Evolutionary conservation across 73 alveolate species (phyloP).

Genomic region (Paraurostyla sp.): DNA sequence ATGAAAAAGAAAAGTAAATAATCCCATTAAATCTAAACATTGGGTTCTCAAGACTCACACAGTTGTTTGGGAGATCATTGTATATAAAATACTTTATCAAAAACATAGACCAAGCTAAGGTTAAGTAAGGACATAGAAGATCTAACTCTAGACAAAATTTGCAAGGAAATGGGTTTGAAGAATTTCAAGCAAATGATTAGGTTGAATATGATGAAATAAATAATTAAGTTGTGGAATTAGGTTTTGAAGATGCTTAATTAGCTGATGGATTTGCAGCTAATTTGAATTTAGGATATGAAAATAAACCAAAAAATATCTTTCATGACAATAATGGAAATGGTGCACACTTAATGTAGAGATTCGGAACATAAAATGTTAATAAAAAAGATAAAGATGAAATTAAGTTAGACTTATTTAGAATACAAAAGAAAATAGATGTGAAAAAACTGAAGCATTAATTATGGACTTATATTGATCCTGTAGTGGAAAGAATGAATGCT

Average conservation of each 20-base stretch:
- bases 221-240: conserved; percentile 9
- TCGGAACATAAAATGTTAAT: background rate
- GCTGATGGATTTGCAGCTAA: conserved; percentile 56
- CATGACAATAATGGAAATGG: background rate
- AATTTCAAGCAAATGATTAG: background rate
- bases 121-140: background rate
- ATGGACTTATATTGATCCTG: conserved; percentile 46
- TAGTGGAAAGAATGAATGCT: conserved; percentile 5
- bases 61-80: conserved; percentile 54
- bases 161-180: conserved; percentile 47
- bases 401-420: conserved; percentile 33
- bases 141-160: background rate
- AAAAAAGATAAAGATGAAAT: conserved; percentile 24
- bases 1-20: conserved; percentile 26
- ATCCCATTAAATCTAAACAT: conserved; percentile 42
- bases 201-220: background rate
- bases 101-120: conserved; percentile 10
- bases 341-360: background rate
- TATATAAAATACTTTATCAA: conserved; percentile 51
- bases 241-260: conserved; percentile 49
- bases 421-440: conserved; percentile 58
- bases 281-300: conserved; percentile 22
- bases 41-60: conserved; percentile 52
- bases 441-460: conserved; percentile 21
- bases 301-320: conserved; percentile 8